Base-by-base conservation (phyloP, 2,329 filamentous ascomycete genomes). In the Ceratocystis alfenasii region DNA sequence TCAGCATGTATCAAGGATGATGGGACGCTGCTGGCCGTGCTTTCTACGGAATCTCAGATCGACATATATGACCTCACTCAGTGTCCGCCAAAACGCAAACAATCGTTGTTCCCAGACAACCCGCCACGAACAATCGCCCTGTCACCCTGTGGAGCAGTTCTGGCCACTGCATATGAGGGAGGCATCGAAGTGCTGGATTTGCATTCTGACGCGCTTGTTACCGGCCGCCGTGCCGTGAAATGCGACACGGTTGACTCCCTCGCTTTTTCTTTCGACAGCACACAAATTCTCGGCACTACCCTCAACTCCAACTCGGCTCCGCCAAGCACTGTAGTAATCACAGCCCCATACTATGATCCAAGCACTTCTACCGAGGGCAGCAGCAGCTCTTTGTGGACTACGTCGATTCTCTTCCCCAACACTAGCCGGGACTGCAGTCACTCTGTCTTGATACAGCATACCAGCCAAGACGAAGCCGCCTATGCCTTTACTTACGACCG, bases 131-230 rank as follows among this genome's bases (percentile, higher is more conserved):
- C 89, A 15, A 87, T 96, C 69, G 86, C 88, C 17, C 77, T 96
- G 36, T 93, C 90, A 0, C 89, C 90, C 1, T 89, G 87, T 69
- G 90, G 89, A 28, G 85, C 87, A 55, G 88, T 96, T 15, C 76
- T 96, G 59, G 91, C 91, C 28, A 87, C 90, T 17, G 90, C 90
- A 6, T 95, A 92, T 74, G 86, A 90, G 72, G 88, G 89, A 65
- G 89, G 89, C n/a, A 92, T 96, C 69, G 91, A 96, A 74, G 88
- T 96, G 0, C 86, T 89, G 33, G 88, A 90, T 4, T 77, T 95
- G 48, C 83, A 83, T 61, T 79, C 86, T 1, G 82, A 80, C 64
- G 84, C 83, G 30, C 71, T 87, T 33, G 75, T 82, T 12, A 88
- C 83, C 0, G 87, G 91, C 70, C 81, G 87, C 71, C 81, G 89